These are phyloP conservation scores for Hypoxylon sp. DNA, from an alignment of 2,329 filamentous ascomycete genomes.

Conservation along the genomic window DNA sequence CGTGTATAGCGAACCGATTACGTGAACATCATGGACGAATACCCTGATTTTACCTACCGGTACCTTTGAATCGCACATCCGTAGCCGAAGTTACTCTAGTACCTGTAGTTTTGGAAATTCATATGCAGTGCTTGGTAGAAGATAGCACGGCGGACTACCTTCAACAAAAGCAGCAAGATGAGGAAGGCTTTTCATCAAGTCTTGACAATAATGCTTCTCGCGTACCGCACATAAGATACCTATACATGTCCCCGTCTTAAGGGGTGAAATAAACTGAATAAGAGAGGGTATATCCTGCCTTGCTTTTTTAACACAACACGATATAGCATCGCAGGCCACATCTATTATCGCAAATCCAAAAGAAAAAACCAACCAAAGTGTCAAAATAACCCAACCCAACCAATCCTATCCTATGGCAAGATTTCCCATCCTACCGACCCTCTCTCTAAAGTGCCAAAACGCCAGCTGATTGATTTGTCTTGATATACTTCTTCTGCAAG, in stretches of 20 bases:
- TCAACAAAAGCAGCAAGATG: too few species aligned
- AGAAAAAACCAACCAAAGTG: constrained; percentile 5
- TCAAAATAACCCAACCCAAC: neutral
- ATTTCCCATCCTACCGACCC: neutral
- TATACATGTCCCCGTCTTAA: constrained; percentile 13
- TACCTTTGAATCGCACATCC: too few species aligned
- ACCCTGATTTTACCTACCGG: too few species aligned
- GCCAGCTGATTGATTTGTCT: constrained; percentile 3
- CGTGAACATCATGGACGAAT: too few species aligned
- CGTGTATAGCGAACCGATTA: too few species aligned
- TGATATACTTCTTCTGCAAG: constrained; percentile 1
- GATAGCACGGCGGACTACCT: neutral
- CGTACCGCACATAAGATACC: too few species aligned
- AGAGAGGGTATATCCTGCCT: constrained; percentile 27
- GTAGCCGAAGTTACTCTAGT: too few species aligned
- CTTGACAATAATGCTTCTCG: neutral
- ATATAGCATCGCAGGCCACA: neutral
- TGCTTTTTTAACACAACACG: constrained; percentile 12
- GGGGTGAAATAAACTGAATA: neutral
- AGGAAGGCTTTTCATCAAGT: too few species aligned
- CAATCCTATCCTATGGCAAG: constrained; percentile 3
- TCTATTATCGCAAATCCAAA: constrained; percentile 5
- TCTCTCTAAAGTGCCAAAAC: constrained; percentile 7
- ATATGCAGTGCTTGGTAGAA: too few species aligned
- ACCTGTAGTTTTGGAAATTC: too few species aligned